Base-by-base conservation (phyloP, 2,329 filamentous ascomycete species). In the Xylaria sp. region DNA sequence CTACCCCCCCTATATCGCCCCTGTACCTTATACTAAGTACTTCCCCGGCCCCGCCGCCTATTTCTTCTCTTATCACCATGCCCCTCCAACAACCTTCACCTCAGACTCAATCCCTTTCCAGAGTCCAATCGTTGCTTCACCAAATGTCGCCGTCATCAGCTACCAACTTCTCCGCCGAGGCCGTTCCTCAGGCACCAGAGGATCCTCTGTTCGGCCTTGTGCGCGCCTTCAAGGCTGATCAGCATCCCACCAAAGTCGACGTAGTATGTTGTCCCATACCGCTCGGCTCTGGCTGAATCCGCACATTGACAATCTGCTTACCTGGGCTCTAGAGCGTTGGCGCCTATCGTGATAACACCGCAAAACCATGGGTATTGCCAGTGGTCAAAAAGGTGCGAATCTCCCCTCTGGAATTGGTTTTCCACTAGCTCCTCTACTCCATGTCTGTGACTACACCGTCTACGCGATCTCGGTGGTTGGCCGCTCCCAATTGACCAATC, bases 361-460 rank as follows among this genome's bases (percentile, higher is more conserved):
- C 93, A 64, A 98, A 98, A 82, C 95, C 95, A 3, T 99, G 95
- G 95, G 88, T 99, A 64, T 80, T 99, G 66, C 94, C 95, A 19
- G 94, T 98, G 2, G 94, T 98, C 64, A 96, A 92, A 81, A 96
- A 96, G 91, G 94, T 96, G 81, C 74, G 81, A 70, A 33, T 43
- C 49, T 27, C 38, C 37, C n/a, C n/a, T n/a, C 40, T 31, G 15
- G n/a, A 37, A 21, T 35, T 48, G 35, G 19, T 5, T n/a, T 25
- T 15, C 13, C 41, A 7, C 4, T 13, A n/a, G 9, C 29, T 7
- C 31, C 15, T n/a, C 23, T 29, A 2, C 43, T 29, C n/a, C 10
- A 6, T 27, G 13, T 19, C 41, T n/a, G n/a, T n/a, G n/a, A n/a
- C n/a, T n/a, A n/a, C n/a, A n/a, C n/a, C n/a, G n/a, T n/a, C n/a